Percentiles rank a stretch among this genome's conserved stretches.
phyloP scores from a whole-genome alignment of 1,284 basidiomycete species.

The Cyathus pygmaeus region DNA sequence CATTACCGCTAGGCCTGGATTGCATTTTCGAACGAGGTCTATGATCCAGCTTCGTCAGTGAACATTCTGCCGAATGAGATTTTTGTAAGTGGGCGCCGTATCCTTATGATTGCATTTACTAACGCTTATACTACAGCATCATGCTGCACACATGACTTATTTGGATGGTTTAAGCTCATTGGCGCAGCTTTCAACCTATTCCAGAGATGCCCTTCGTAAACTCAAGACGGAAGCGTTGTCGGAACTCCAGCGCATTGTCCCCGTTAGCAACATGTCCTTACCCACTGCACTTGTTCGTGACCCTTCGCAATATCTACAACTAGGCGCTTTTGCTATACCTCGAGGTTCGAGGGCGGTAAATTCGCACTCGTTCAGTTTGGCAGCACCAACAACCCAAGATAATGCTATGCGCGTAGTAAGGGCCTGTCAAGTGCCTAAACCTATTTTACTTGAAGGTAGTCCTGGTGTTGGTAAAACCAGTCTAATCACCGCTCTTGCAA shows the following conservation, averaged over 20 bases:
- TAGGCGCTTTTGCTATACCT: slow-evolving; percentile 83
- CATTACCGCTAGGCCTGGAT: slow-evolving; percentile 85
- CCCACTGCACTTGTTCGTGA: slow-evolving; percentile 45
- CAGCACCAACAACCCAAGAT: slow-evolving; percentile 88
- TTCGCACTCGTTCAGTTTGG: slow-evolving; percentile 78
- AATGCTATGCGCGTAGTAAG: slow-evolving; percentile 93
- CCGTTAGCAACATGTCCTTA: slow-evolving; percentile 45
- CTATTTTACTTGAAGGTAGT: slow-evolving; percentile 95
- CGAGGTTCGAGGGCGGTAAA: slow-evolving; percentile 61
- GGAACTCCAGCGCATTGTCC: slow-evolving; percentile 63
- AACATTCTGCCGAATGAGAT: slow-evolving; percentile 61
- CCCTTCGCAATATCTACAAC: slow-evolving; percentile 55
- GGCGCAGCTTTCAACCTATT: slow-evolving; percentile 71
- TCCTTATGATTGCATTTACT: slow-evolving; percentile 1
- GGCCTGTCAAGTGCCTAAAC: slow-evolving; percentile 91
- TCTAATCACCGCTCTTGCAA: slow-evolving; percentile 89
- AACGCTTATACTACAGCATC: slow-evolving; percentile 63
- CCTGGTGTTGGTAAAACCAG: slow-evolving; percentile 99
- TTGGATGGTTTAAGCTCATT: slow-evolving; percentile 86
- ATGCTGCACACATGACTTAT: slow-evolving; percentile 88
- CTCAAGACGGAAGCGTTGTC: slow-evolving; percentile 61
- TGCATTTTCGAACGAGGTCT: slow-evolving; percentile 81
- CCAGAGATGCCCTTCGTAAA: slow-evolving; percentile 56
- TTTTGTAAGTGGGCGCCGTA: slow-evolving; percentile 68
- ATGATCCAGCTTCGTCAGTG: slow-evolving; percentile 42